phyloP scores from a whole-genome alignment of 129 eudicot species.

The Erigeron canadensis region DNA sequence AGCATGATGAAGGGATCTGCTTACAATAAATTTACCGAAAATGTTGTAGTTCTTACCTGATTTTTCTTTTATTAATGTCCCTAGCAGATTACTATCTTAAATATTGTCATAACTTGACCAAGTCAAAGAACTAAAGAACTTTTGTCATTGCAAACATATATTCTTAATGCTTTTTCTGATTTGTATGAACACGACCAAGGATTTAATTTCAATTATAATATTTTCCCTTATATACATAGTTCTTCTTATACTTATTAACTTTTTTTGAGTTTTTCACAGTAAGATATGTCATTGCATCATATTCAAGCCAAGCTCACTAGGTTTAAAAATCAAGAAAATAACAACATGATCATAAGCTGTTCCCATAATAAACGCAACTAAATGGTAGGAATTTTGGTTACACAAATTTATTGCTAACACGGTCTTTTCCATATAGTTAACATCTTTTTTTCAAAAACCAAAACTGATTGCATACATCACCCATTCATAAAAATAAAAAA shows the following conservation, averaged over 20 bases:
- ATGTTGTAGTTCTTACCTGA: background rate
- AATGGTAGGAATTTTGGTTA: background rate
- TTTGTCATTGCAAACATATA: background rate
- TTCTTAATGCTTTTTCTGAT: background rate
- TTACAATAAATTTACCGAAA: background rate
- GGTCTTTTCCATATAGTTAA: background rate
- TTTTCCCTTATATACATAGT: background rate
- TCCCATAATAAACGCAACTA: background rate
- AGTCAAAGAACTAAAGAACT: background rate
- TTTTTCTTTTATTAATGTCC: background rate
- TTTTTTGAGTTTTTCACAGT: background rate
- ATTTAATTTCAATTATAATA: background rate
- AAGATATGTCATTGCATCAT: background rate
- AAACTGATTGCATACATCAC: background rate
- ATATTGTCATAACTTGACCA: background rate
- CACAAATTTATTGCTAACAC: background rate
- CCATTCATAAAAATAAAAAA: no score
- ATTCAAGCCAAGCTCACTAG: background rate
- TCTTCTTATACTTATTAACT: background rate
- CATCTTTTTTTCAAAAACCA: background rate
- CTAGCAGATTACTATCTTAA: background rate
- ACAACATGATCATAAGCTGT: background rate
- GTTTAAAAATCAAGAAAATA: background rate
- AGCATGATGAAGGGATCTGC: background rate
- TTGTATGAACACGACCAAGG: background rate